These are phyloP conservation scores for Lipomyces yamanashiensis DNA, from an alignment of 805 yeast genomes.

Conservation along the genomic window DNA sequence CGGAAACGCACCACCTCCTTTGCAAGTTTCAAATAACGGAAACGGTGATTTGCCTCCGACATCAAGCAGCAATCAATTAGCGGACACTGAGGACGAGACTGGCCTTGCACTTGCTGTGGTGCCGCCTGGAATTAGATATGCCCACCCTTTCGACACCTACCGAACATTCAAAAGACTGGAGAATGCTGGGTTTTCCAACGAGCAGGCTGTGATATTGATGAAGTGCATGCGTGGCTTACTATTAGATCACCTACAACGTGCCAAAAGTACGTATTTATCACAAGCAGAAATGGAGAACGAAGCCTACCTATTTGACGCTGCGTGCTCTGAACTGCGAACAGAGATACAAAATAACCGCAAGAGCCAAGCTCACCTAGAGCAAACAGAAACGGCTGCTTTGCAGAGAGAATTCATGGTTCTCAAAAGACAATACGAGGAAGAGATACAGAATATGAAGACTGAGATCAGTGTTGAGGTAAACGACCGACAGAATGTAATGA, in stretches of 20 bases:
- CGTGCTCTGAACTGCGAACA: slow-evolving; percentile 81
- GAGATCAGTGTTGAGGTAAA: slow-evolving; percentile 82
- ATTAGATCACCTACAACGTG: slow-evolving; percentile 44
- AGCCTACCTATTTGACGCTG: slow-evolving; percentile 85
- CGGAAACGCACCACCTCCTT: no score
- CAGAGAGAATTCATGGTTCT: slow-evolving; percentile 74
- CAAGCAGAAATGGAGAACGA: slow-evolving; percentile 82
- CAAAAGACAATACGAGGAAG: slow-evolving; percentile 75
- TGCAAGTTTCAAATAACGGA: no score
- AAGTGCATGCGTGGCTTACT: slow-evolving; percentile 49
- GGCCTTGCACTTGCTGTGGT: slow-evolving; percentile 13
- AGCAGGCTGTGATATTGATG: slow-evolving; percentile 66
- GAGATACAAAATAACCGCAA: slow-evolving; percentile 78
- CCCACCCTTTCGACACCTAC: slow-evolving; percentile 62
- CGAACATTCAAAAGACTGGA: slow-evolving; percentile 58
- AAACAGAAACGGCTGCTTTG: slow-evolving; percentile 66
- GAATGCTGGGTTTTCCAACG: slow-evolving; percentile 61
- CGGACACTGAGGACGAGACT: slow-evolving; percentile 1
- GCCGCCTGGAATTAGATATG: slow-evolving; percentile 18
- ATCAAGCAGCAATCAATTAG: background rate
- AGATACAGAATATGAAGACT: slow-evolving; percentile 63
- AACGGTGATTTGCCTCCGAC: background rate
- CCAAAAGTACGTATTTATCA: slow-evolving; percentile 46
- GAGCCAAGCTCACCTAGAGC: slow-evolving; percentile 66
- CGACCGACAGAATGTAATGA: slow-evolving; percentile 85